A percentile compares a stretch with the other conserved stretches of the same genome.
These are phyloP conservation scores for Cupressus sempervirens DNA, from an alignment of 75 land plant genomes.

Conservation along the genomic window DNA sequence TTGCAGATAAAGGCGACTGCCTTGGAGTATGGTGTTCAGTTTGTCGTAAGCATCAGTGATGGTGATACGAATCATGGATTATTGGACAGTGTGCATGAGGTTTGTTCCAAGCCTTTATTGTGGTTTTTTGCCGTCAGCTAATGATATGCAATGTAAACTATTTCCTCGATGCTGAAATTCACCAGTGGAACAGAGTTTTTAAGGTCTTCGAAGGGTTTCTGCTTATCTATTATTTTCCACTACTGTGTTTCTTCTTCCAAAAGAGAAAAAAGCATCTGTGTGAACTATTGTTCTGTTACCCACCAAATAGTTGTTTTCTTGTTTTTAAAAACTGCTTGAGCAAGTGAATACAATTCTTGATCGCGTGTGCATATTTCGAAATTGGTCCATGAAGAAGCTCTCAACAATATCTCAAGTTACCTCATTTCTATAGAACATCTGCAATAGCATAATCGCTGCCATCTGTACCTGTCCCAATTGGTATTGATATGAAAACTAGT, in stretches of 20 bases:
- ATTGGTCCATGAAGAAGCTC: not conserved
- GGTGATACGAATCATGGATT: not conserved
- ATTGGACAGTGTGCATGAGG: not conserved
- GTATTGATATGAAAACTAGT: not conserved
- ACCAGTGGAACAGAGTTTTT: not conserved
- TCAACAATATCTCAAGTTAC: not conserved
- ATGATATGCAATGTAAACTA: not conserved
- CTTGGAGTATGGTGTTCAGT: not conserved
- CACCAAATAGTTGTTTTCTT: not conserved
- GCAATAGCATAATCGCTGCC: not conserved
- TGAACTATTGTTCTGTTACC: not conserved
- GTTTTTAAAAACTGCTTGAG: not conserved
- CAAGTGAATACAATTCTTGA: not conserved
- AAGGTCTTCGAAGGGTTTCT: not conserved
- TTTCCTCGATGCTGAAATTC: not conserved
- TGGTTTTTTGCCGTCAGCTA: not conserved
- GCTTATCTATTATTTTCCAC: not conserved
- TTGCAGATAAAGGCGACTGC: not conserved
- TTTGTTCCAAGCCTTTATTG: not conserved
- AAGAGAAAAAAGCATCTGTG: not conserved
- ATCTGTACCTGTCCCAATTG: not conserved
- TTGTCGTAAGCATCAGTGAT: not conserved
- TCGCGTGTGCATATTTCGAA: not conserved
- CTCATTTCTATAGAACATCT: not conserved
- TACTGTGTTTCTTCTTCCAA: not conserved